Evolutionary conservation across 192 early-diverging fungal species (phyloP).

Genomic region (Rhizoclosmatium globosum): DNA sequence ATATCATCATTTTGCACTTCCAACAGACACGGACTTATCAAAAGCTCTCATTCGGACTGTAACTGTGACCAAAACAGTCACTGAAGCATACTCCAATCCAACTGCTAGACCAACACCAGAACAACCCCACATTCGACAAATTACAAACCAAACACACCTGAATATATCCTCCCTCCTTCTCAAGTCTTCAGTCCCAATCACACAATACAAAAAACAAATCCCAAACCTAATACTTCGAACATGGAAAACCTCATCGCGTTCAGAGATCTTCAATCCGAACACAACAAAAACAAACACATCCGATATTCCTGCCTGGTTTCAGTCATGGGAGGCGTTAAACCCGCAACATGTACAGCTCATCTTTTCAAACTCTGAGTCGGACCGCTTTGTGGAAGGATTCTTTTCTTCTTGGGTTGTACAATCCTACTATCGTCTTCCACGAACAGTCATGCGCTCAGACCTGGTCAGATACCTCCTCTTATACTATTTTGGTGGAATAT

Average conservation of each 20-base stretch:
- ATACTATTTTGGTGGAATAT: slow-evolving; percentile 40
- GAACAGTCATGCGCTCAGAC: slow-evolving; percentile 22
- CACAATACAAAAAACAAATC: background rate
- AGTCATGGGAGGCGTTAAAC: slow-evolving; percentile 3
- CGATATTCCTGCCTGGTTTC: background rate
- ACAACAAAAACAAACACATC: background rate
- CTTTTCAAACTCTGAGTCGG: background rate
- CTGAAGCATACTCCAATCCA: background rate
- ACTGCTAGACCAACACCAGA: background rate
- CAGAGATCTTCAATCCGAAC: background rate
- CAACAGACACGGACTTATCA: background rate
- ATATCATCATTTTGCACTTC: background rate
- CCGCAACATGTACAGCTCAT: slow-evolving; percentile 16
- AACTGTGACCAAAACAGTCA: background rate
- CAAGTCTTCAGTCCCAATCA: background rate
- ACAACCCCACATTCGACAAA: background rate
- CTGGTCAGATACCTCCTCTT: slow-evolving; percentile 41
- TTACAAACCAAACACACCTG: background rate
- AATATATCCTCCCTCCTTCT: background rate
- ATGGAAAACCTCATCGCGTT: slow-evolving; percentile 5
- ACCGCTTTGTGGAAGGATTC: slow-evolving; percentile 21
- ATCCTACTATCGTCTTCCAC: slow-evolving; percentile 14
- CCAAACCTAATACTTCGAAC: slow-evolving; percentile 24
- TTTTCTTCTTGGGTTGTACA: slow-evolving; percentile 12
- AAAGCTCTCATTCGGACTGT: background rate